Evolutionary conservation across 1,284 basidiomycete species (phyloP).

Genomic region (Papiliotrema nemorosa): DNA sequence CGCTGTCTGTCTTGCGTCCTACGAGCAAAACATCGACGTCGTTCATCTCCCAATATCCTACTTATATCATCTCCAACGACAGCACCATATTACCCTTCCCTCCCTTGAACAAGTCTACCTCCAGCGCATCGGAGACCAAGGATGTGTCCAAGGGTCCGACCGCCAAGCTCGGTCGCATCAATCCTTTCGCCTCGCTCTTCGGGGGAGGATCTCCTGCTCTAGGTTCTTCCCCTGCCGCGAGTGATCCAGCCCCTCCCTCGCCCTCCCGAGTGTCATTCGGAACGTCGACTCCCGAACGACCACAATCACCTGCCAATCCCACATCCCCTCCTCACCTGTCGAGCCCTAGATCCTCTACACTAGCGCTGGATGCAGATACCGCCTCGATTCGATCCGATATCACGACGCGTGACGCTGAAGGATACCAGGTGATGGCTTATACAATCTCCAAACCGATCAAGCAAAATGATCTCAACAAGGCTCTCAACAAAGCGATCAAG

Average conservation of each 20-base stretch:
- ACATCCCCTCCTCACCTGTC: not conserved
- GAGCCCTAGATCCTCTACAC: constrained; percentile 46
- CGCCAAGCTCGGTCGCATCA: constrained; percentile 33
- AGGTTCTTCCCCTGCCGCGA: constrained; percentile 6
- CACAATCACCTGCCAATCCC: constrained; percentile 2
- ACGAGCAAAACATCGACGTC: constrained; percentile 27
- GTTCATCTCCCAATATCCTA: constrained; percentile 68
- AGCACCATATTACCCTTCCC: constrained; percentile 63
- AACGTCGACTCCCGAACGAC: constrained; percentile 6
- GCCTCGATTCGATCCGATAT: constrained; percentile 18
- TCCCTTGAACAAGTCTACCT: constrained; percentile 48
- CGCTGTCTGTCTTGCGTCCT: constrained; percentile 35
- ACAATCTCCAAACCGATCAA: constrained; percentile 41
- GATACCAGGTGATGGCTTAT: constrained; percentile 43
- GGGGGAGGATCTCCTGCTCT: constrained; percentile 13
- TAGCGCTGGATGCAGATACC: constrained; percentile 17
- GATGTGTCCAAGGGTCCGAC: constrained; percentile 20
- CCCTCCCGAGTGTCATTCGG: not conserved
- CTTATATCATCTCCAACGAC: constrained; percentile 55
- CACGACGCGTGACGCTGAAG: constrained; percentile 21
- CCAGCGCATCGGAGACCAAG: constrained; percentile 12
- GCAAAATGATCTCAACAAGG: constrained; percentile 56
- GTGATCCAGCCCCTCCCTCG: constrained; percentile 4
- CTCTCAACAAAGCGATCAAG: constrained; percentile 60
- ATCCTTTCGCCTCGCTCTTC: constrained; percentile 46